Conservation (phyloP, 345 rosid genomes). For the Citrus unshiu region DNA sequence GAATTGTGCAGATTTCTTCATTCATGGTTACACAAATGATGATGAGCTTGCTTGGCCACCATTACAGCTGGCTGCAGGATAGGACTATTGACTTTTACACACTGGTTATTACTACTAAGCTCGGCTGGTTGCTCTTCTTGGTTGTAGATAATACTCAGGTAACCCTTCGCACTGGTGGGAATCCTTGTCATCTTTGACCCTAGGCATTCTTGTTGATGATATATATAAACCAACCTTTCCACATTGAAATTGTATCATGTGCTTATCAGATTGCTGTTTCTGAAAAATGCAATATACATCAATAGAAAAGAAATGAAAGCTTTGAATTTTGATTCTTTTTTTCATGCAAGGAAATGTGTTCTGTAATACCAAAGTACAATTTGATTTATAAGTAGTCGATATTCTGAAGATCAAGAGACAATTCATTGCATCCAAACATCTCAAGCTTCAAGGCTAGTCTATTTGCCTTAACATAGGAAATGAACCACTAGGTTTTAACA, state of each 20-base stretch:
- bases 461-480: not conserved
- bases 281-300: too few species aligned
- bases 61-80: constrained; percentile 45
- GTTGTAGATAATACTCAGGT: not conserved
- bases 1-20: constrained; percentile 79
- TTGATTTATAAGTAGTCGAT: too few species aligned
- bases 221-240: not conserved
- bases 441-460: not conserved
- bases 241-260: not conserved
- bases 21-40: constrained; percentile 66
- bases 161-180: not conserved
- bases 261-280: not conserved
- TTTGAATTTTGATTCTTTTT: not conserved
- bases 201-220: not conserved
- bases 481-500: not conserved
- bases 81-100: constrained; percentile 6
- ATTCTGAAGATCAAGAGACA: not conserved
- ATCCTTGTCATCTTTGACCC: not conserved
- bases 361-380: not conserved
- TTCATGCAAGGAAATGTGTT: not conserved
- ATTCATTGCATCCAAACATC: not conserved
- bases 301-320: not conserved
- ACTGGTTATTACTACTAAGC: not conserved
- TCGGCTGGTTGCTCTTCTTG: not conserved
- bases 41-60: constrained; percentile 75